Conservation (phyloP, 257 asterid species). For the Solanum sparsipilum region DNA sequence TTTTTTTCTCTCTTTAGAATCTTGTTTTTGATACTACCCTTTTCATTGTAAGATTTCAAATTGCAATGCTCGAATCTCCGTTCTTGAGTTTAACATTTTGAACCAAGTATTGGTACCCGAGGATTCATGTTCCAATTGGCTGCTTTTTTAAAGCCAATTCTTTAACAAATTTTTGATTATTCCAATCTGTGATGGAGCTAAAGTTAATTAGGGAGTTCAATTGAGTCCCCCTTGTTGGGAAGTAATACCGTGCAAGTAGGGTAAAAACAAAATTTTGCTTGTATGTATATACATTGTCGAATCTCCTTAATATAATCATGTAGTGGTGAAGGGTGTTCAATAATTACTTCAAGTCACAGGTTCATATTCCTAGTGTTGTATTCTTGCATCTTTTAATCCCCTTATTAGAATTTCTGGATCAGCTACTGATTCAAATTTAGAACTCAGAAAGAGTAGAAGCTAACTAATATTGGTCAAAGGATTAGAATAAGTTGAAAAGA, state of each 20-base stretch:
- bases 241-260: neutral
- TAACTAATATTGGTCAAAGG: neutral
- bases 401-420: neutral
- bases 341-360: neutral
- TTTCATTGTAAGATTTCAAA: neutral
- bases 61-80: neutral
- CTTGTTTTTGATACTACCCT: neutral
- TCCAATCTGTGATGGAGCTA: neutral
- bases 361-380: neutral
- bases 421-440: neutral
- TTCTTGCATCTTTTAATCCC: neutral
- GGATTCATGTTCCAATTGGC: neutral
- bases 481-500: neutral
- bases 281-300: neutral
- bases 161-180: neutral
- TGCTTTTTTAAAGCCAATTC: neutral
- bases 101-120: neutral
- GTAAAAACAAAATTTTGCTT: neutral
- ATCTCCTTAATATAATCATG: neutral
- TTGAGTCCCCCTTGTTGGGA: neutral
- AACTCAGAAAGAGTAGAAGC: neutral
- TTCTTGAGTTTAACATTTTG: neutral
- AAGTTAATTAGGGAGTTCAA: neutral
- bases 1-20: neutral
- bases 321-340: neutral